phyloP scores from a whole-genome alignment of 495 filamentous ascomycete genomes.

The Penicillium angulare region DNA sequence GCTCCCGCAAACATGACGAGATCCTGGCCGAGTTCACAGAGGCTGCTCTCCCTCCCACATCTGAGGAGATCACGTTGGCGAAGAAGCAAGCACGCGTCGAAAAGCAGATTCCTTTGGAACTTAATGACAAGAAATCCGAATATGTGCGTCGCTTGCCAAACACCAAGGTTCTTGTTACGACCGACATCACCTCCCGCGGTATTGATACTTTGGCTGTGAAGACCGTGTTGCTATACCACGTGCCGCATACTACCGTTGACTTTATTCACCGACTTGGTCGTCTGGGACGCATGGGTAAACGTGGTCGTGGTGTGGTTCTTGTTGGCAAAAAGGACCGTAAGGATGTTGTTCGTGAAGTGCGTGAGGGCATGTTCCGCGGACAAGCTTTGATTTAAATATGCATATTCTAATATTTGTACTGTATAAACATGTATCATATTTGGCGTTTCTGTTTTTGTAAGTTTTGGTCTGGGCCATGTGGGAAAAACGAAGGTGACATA shows the following conservation, averaged over 20 bases:
- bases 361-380: constrained; percentile 90
- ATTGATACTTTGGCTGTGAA: constrained; percentile 93
- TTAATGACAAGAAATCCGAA: constrained; percentile 17
- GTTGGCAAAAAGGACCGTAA: constrained; percentile 86
- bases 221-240: constrained; percentile 90
- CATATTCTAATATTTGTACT: neutral
- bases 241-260: constrained; percentile 93
- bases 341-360: constrained; percentile 89
- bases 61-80: constrained; percentile 38
- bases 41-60: constrained; percentile 41
- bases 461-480: neutral
- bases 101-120: constrained; percentile 33
- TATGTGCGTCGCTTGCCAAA: constrained; percentile 51
- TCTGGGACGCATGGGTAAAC: constrained; percentile 86
- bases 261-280: constrained; percentile 94
- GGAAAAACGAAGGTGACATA: no score
- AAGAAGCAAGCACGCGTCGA: constrained; percentile 32
- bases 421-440: constrained; percentile 7
- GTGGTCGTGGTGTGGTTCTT: constrained; percentile 85
- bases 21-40: constrained; percentile 76
- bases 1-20: constrained; percentile 67
- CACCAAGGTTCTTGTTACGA: constrained; percentile 88
- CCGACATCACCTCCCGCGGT: constrained; percentile 86
- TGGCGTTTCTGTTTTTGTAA: constrained; percentile 1
- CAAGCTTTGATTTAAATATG: constrained; percentile 72